These are phyloP conservation scores for Passiflora organensis DNA, from an alignment of 345 rosid species.

Conservation along the genomic window DNA sequence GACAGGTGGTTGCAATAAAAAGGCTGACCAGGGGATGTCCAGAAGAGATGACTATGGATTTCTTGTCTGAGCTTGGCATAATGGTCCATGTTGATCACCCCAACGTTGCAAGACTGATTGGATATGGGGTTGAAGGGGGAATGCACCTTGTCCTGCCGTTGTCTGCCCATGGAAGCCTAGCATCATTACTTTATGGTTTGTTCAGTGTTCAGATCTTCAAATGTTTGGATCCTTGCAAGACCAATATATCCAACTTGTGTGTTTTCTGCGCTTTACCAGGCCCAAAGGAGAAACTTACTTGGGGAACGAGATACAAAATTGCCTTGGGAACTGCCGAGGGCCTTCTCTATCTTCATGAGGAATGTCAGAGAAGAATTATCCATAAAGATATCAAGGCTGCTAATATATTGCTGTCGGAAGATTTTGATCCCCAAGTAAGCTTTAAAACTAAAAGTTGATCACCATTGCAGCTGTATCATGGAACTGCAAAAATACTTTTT, in stretches of 20 bases:
- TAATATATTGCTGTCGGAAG: constrained; percentile 75
- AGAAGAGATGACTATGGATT: constrained; percentile 84
- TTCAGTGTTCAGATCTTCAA: constrained; percentile 4
- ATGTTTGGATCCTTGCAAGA: constrained; percentile 1
- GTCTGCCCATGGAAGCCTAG: constrained; percentile 81
- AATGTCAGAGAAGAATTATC: constrained; percentile 86
- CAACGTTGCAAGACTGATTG: constrained; percentile 80
- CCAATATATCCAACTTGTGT: neutral
- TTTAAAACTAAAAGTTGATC: neutral
- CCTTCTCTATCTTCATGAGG: constrained; percentile 77
- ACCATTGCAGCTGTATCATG: neutral
- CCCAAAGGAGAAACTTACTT: constrained; percentile 52
- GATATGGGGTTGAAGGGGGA: constrained; percentile 91
- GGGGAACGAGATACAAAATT: constrained; percentile 63
- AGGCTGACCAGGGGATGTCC: constrained; percentile 64
- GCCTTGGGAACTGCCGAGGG: constrained; percentile 82
- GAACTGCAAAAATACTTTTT: neutral
- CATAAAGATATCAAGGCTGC: constrained; percentile 93
- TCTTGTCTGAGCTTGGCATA: constrained; percentile 81
- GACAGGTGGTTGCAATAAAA: constrained; percentile 66
- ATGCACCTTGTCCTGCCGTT: constrained; percentile 88
- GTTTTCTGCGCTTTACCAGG: constrained; percentile 29
- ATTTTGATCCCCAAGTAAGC: constrained; percentile 76
- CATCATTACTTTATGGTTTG: constrained; percentile 77
- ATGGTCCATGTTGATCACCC: constrained; percentile 92